These are phyloP conservation scores for Hygrophoropsis aurantiaca DNA, from an alignment of 768 basidiomycete species.

Conservation along the genomic window DNA sequence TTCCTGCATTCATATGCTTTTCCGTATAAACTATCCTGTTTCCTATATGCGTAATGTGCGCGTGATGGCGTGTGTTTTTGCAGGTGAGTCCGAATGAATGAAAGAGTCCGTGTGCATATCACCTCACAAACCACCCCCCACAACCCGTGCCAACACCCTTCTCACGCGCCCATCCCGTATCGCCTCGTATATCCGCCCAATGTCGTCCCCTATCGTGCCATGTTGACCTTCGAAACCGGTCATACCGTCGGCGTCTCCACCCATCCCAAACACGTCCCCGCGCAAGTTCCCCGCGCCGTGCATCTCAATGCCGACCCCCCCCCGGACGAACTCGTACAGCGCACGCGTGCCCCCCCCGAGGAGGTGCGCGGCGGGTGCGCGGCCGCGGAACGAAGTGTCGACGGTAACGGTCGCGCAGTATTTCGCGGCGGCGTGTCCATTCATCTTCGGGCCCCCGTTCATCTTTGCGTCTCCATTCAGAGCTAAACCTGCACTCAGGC, in stretches of 20 bases:
- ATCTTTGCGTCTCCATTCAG: too few species aligned
- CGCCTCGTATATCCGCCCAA: conserved; percentile 77
- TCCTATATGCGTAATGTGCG: too few species aligned
- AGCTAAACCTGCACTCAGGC: too few species aligned
- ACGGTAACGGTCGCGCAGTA: conserved; percentile 58
- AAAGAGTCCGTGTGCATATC: too few species aligned
- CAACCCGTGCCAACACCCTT: conserved; percentile 53
- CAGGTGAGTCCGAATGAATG: too few species aligned
- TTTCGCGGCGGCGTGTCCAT: too few species aligned
- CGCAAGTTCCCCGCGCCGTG: conserved; percentile 74
- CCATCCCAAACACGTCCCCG: conserved; percentile 57
- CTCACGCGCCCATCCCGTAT: conserved; percentile 73
- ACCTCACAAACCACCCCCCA: conserved; percentile 25
- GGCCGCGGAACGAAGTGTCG: conserved; percentile 46
- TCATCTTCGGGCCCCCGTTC: too few species aligned
- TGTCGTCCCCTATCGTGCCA: conserved; percentile 68
- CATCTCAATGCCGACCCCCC: conserved; percentile 74
- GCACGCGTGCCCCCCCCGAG: conserved; percentile 54
- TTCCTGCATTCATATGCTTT: too few species aligned
- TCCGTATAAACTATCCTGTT: too few species aligned
- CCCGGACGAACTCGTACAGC: conserved; percentile 76
- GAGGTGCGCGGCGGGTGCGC: conserved; percentile 64
- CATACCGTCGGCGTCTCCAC: too few species aligned
- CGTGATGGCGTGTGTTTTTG: too few species aligned
- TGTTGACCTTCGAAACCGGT: too few species aligned